phyloP scores from a whole-genome alignment of 352 stramenopile genomes.

The Phytophthora podocarpi region DNA sequence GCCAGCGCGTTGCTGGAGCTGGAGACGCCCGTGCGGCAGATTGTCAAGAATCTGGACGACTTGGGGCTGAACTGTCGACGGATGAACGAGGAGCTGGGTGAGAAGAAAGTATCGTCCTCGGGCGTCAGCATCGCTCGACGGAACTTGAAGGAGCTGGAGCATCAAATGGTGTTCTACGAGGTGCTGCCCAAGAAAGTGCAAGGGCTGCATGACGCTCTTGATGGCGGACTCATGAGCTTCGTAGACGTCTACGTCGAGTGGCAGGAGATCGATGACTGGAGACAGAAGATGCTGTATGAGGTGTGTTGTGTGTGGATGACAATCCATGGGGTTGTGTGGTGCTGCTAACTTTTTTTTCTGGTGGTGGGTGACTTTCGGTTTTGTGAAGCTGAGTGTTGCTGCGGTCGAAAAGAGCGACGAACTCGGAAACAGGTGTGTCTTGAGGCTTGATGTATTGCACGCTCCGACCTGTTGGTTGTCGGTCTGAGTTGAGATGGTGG shows the following conservation, averaged over 20 bases:
- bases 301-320: conserved; percentile 27
- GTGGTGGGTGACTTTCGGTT: too few species aligned
- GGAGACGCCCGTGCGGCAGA: conserved; percentile 62
- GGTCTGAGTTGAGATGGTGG: background rate
- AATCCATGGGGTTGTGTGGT: background rate
- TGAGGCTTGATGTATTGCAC: background rate
- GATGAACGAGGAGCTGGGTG: conserved; percentile 86
- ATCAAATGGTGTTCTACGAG: conserved; percentile 85
- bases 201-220: conserved; percentile 52
- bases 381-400: conserved; percentile 56
- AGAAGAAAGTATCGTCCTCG: conserved; percentile 77
- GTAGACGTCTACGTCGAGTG: conserved; percentile 71
- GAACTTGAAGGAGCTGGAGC: conserved; percentile 83
- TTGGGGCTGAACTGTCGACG: conserved; percentile 67
- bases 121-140: conserved; percentile 80
- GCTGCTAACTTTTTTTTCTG: background rate
- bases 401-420: conserved; percentile 73
- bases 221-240: conserved; percentile 56
- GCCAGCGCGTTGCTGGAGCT: conserved; percentile 74
- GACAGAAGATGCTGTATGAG: conserved; percentile 84
- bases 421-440: conserved; percentile 60
- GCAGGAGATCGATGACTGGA: conserved; percentile 79
- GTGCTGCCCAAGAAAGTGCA: conserved; percentile 72
- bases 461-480: background rate
- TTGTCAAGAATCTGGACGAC: conserved; percentile 62